Evolutionary conservation across 2,329 filamentous ascomycete genomes (phyloP), one percentile per base, ranked within the genome.

Genomic region (Blastomyces parvus): DNA sequence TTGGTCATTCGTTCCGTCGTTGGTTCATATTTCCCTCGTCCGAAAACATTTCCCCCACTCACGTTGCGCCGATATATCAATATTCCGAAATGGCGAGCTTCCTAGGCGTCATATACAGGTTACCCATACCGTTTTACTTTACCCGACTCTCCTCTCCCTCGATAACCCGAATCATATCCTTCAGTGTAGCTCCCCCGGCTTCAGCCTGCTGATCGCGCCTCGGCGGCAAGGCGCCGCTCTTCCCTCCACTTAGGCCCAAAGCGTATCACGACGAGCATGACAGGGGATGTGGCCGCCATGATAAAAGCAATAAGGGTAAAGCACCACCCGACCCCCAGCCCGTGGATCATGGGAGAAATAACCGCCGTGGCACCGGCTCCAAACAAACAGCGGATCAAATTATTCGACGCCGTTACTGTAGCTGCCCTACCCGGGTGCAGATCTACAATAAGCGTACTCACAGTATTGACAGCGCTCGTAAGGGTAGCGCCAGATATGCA

Each of bases 361-460:
- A 71, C 73, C 5, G 77, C 77, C 7, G 81, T 83, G 0, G 80
- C 80, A 0, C 77, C 81, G 0, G 83, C 83, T 0, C 79, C 82
- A 42, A 83, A 74, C 2, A 83, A 66, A 64, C 82, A 85, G 40
- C 82, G 70, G 0, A 79, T 79, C 2, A 85, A 74, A 66, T 84
- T 85, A 36, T 84, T 69, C 56, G 79, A 80, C 0, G 83, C 83
- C 56, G 77, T 83, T 0, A 82, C 82, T 0, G 80, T 79, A 0
- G 82, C 82, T 62, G 80, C 81, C 13, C 73, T 72, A 14, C 78
- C 76, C 0, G 78, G 77, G 64, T 82, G 84, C 0, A 84, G 70
- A 66, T 85, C 83, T 2, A 84, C 78, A 0, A 84, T 72, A 63
- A 82, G 83, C 71, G 77, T 81, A 44, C 82, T 74, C 0, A 80